These are phyloP conservation scores for Naganishia sp. DNA, from an alignment of 1,284 basidiomycete genomes.

Conservation along the genomic window DNA sequence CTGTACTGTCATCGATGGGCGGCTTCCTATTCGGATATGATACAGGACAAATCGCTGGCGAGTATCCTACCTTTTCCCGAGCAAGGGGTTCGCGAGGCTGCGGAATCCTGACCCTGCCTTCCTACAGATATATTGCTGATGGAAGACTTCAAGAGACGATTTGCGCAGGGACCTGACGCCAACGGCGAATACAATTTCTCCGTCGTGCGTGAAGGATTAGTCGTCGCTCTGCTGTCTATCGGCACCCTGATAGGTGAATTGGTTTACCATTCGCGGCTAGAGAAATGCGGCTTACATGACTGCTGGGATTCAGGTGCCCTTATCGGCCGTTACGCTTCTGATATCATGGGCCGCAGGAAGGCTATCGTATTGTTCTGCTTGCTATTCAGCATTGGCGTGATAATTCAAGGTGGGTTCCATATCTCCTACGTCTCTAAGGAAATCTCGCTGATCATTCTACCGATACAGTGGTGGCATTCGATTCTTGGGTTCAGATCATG, in stretches of 20 bases:
- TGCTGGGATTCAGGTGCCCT: slow-evolving; percentile 59
- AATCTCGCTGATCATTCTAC: background rate
- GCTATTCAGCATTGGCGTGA: slow-evolving; percentile 65
- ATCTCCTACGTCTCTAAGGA: background rate
- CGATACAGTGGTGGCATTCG: slow-evolving; percentile 16
- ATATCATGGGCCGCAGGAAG: slow-evolving; percentile 66
- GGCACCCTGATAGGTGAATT: slow-evolving; percentile 39
- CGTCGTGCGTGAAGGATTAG: slow-evolving; percentile 61
- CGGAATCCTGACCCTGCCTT: slow-evolving; percentile 65
- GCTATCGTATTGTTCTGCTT: slow-evolving; percentile 70
- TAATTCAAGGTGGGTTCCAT: slow-evolving; percentile 37
- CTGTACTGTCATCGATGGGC: slow-evolving; percentile 68
- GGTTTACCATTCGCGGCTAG: background rate
- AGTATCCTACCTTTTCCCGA: slow-evolving; percentile 40
- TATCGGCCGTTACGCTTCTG: slow-evolving; percentile 63
- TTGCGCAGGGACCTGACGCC: slow-evolving; percentile 44
- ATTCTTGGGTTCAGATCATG: slow-evolving; percentile 50
- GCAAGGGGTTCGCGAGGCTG: background rate
- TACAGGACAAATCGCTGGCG: slow-evolving; percentile 8
- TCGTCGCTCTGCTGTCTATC: slow-evolving; percentile 65
- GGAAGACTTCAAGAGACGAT: slow-evolving; percentile 36
- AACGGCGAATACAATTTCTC: slow-evolving; percentile 59
- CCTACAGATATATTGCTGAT: slow-evolving; percentile 75
- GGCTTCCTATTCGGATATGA: slow-evolving; percentile 68
- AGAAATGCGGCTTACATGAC: slow-evolving; percentile 41